Percentiles rank a stretch among this genome's conserved stretches.
phyloP scores from a whole-genome alignment of 352 stramenopile genomes.

The Globisporangium apiculatum region DNA sequence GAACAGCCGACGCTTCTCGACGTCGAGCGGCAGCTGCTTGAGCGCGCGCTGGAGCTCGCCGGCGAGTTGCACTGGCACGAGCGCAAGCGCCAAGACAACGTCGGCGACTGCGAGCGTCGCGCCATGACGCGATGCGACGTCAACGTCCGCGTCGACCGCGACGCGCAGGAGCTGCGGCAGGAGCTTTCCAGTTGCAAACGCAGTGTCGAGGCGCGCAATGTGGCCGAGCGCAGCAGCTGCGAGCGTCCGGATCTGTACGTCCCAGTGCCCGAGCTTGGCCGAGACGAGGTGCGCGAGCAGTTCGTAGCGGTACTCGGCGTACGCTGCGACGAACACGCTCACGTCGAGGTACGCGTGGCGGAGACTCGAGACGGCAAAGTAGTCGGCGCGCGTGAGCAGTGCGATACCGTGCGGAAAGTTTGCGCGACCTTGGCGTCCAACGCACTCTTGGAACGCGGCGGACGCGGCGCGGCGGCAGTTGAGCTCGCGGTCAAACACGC shows the following conservation, averaged over 20 bases:
- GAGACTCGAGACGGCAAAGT: slow-evolving; percentile 93
- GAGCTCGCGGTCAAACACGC: slow-evolving; percentile 97
- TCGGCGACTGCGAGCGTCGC: slow-evolving; percentile 89
- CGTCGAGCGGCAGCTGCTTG: slow-evolving; percentile 68
- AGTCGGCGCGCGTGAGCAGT: slow-evolving; percentile 95
- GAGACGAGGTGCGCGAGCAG: slow-evolving; percentile 79
- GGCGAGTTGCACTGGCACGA: slow-evolving; percentile 54
- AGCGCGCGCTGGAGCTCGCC: slow-evolving; percentile 62
- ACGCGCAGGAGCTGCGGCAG: slow-evolving; percentile 81
- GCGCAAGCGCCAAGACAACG: slow-evolving; percentile 43
- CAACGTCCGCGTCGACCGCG: slow-evolving; percentile 76
- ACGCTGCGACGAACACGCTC: slow-evolving; percentile 88
- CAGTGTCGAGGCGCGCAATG: slow-evolving; percentile 79
- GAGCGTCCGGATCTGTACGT: slow-evolving; percentile 88
- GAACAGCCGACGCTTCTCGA: slow-evolving; percentile 95
- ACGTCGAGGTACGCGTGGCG: slow-evolving; percentile 92
- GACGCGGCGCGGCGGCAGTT: slow-evolving; percentile 97
- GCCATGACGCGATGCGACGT: slow-evolving; percentile 92
- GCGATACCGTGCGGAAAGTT: slow-evolving; percentile 97
- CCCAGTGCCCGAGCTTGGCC: slow-evolving; percentile 95
- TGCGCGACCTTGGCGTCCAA: slow-evolving; percentile 81
- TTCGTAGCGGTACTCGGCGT: slow-evolving; percentile 78
- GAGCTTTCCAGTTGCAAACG: slow-evolving; percentile 58
- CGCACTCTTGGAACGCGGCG: slow-evolving; percentile 96
- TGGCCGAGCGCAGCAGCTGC: slow-evolving; percentile 79